A percentile compares a stretch with the other conserved stretches of the same genome.
Evolutionary conservation across 192 early-diverging fungal genomes (phyloP).

Genomic region (Coemansia sp.): DNA sequence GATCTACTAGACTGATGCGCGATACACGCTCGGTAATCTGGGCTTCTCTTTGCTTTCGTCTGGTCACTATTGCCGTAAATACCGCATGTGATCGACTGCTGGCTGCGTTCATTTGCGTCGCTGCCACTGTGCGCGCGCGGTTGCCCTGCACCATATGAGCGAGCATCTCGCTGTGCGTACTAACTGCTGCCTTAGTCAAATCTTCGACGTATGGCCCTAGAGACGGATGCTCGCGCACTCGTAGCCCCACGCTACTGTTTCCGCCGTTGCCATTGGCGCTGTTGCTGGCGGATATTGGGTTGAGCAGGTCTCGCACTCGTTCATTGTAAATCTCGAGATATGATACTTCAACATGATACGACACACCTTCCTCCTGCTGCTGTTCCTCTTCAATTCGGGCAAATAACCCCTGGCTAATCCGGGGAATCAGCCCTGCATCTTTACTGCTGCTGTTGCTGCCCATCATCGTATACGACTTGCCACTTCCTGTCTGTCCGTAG

Average conservation of each 20-base stretch:
- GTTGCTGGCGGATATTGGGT: constrained; percentile 68
- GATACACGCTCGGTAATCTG: constrained; percentile 73
- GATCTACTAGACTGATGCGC: constrained; percentile 84
- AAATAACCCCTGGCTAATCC: constrained; percentile 81
- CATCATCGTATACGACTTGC: constrained; percentile 70
- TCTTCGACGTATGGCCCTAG: constrained; percentile 91
- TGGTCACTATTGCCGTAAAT: constrained; percentile 72
- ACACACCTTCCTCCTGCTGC: constrained; percentile 26
- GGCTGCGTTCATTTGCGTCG: constrained; percentile 93
- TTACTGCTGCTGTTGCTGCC: constrained; percentile 31
- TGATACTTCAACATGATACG: constrained; percentile 73
- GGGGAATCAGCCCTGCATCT: constrained; percentile 85
- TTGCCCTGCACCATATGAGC: constrained; percentile 80
- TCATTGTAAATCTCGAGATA: constrained; percentile 95
- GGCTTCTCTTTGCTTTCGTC: constrained; percentile 56
- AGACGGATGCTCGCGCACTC: constrained; percentile 78
- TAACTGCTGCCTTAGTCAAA: constrained; percentile 79
- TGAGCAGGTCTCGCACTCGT: constrained; percentile 76
- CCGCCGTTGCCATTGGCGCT: too few relatives aligned
- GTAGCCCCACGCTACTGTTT: constrained; percentile 41
- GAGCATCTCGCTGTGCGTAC: constrained; percentile 65
- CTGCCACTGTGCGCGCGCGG: constrained; percentile 80
- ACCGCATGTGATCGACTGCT: constrained; percentile 88
- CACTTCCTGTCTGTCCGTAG: constrained; percentile 61
- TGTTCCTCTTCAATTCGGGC: constrained; percentile 54